Evolutionary conservation across 2,329 filamentous ascomycete genomes (phyloP).

Genomic region (Colletotrichum godetiae): DNA sequence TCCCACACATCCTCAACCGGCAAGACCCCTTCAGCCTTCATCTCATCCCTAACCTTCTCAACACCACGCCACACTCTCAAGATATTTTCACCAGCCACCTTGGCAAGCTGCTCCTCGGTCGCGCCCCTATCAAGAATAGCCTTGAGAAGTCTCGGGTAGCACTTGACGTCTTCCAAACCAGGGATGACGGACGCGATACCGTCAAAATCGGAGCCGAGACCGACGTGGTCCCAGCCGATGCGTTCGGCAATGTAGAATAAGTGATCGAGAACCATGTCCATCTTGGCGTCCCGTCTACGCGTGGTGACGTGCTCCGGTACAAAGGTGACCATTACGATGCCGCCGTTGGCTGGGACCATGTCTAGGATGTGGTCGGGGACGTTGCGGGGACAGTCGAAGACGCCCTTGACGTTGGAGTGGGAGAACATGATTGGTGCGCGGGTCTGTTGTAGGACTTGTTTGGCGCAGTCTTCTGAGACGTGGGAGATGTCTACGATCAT

Average conservation of each 20-base stretch:
- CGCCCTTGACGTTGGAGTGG: conserved; percentile 42
- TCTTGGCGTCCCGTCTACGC: conserved; percentile 38
- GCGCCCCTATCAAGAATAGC: conserved; percentile 51
- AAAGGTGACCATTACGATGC: conserved; percentile 54
- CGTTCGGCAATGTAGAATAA: conserved; percentile 42
- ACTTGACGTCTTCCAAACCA: conserved; percentile 43
- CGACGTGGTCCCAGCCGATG: conserved; percentile 50
- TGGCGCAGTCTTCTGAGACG: conserved; percentile 40
- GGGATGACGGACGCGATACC: conserved; percentile 43
- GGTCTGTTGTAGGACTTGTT: conserved; percentile 40
- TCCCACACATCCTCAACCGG: conserved; percentile 50
- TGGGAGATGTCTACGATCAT: conserved; percentile 47
- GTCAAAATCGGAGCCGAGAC: conserved; percentile 51
- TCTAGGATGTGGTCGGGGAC: conserved; percentile 53
- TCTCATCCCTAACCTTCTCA: conserved; percentile 39
- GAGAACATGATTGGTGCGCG: conserved; percentile 46
- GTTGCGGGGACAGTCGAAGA: conserved; percentile 45
- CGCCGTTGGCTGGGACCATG: conserved; percentile 47
- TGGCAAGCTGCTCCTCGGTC: conserved; percentile 49
- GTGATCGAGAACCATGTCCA: conserved; percentile 48
- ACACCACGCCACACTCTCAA: conserved; percentile 46
- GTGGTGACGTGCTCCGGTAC: conserved; percentile 42
- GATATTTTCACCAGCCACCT: conserved; percentile 51
- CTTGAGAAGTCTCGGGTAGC: conserved; percentile 45
- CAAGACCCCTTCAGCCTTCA: conserved; percentile 43